Base-by-base conservation (phyloP, 2,329 filamentous ascomycete genomes). In the Diaporthe vexans region DNA sequence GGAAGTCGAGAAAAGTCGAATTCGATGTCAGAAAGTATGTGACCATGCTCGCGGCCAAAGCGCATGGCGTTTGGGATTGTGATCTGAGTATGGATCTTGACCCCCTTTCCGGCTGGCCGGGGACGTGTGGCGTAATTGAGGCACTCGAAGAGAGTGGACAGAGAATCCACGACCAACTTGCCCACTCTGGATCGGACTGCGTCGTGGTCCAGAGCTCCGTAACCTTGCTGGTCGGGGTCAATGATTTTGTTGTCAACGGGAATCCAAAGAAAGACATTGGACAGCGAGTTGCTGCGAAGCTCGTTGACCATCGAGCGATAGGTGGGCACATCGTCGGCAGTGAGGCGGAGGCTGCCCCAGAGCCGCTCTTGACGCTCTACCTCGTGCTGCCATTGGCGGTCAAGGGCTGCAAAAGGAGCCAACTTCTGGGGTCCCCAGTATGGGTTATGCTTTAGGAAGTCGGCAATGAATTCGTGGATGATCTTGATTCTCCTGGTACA, bases 341-440 rank as follows among this genome's bases (percentile, higher is more conserved):
- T 43, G 9, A 63, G 37, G 6, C 8, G 3, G 26, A 63, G 58
- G 26, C 4, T 13, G 8, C 58, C 58, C 29, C 43, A 63, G 15
- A 63, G 40, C 40, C 46, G 2, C 1, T 1, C 8, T 8, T 46
- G 7, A 1, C 11, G 15, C 40, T 63, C 58, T 13, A 63, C 7
- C 10, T 63, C 24, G 6, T 63, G 58, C 40, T 63, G 58, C 58
- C 58, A 63, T 4, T 63, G 40, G 40, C 58, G 46, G 58, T 63
- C 40, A 4, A 63, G 11, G 17, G 1, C 24, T 26, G 40, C 19
- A 9, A 46, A 63, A 8, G 21, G 24, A 21, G 58, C 40, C 7
- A 63, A 8, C 5, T 58, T 58, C 6, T 9, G 19, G 4, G 1
- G 1, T 3, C 29, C 5, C 29, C 29, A 29, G 29, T 3, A 11